A percentile compares a stretch with the other conserved stretches of the same genome.
These are phyloP conservation scores for Ramaria rubella DNA, from an alignment of 768 basidiomycete genomes.

Conservation along the genomic window DNA sequence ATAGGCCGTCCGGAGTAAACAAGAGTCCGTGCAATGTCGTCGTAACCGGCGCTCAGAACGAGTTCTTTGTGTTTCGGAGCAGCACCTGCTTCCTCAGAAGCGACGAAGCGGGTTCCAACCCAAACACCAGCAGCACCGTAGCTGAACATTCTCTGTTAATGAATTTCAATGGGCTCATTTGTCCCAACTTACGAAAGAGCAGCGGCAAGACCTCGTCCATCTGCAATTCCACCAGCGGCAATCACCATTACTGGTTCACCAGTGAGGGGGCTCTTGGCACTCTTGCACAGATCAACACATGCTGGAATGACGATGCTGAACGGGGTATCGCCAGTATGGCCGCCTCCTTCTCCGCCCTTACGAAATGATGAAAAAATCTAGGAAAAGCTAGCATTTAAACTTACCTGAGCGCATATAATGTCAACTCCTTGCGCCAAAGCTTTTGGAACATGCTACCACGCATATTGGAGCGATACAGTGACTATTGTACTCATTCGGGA, in stretches of 20 bases:
- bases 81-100: constrained; percentile 73
- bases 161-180: neutral
- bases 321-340: constrained; percentile 79
- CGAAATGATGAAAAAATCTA: neutral
- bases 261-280: constrained; percentile 65
- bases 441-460: constrained; percentile 57
- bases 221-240: constrained; percentile 79
- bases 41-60: constrained; percentile 63
- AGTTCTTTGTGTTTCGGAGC: constrained; percentile 67
- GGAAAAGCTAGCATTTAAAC: neutral
- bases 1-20: constrained; percentile 77
- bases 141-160: constrained; percentile 30
- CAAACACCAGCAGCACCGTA: constrained; percentile 83
- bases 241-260: constrained; percentile 71
- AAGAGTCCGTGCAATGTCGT: constrained; percentile 64
- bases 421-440: constrained; percentile 82
- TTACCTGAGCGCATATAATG: constrained; percentile 71
- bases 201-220: constrained; percentile 75
- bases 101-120: constrained; percentile 86
- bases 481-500: neutral
- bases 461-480: constrained; percentile 8
- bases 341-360: constrained; percentile 74
- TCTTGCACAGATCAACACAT: constrained; percentile 71
- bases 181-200: constrained; percentile 50
- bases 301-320: constrained; percentile 80